phyloP scores from a whole-genome alignment of 306 rosid genomes.

The Vachellia collinsii region DNA sequence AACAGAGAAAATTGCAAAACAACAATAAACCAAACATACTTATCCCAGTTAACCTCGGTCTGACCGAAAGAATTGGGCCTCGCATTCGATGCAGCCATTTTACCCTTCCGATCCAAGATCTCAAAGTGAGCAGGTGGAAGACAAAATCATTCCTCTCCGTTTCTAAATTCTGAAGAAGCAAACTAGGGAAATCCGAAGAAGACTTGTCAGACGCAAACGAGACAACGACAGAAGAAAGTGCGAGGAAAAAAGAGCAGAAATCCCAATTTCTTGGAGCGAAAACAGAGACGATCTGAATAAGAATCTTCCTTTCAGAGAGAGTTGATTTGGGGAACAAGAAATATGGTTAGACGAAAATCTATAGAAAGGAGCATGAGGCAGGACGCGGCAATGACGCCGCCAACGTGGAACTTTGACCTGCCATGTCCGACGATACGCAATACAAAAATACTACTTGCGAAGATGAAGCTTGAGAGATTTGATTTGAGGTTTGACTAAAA shows the following conservation, averaged over 20 bases:
- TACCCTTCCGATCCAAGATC: constrained; percentile 18
- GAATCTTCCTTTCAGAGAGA: too few species aligned
- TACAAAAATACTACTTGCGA: neutral
- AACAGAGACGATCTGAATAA: neutral
- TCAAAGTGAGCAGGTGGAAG: constrained; percentile 19
- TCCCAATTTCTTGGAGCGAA: constrained; percentile 11
- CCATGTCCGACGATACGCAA: too few species aligned
- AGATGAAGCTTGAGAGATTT: neutral
- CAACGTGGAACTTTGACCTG: constrained; percentile 10
- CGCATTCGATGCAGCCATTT: constrained; percentile 58
- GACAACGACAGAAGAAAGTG: neutral
- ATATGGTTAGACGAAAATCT: constrained; percentile 2
- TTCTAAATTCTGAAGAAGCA: neutral
- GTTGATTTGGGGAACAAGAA: neutral
- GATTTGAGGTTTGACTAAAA: too few species aligned
- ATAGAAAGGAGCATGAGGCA: neutral
- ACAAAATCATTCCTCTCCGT: constrained; percentile 40
- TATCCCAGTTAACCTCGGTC: constrained; percentile 96
- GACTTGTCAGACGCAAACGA: neutral
- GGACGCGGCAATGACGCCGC: neutral
- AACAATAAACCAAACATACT: constrained; percentile 50
- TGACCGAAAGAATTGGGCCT: constrained; percentile 60
- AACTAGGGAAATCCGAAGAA: neutral
- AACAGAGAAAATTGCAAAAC: neutral
- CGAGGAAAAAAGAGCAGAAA: neutral